Percentiles rank a stretch among this genome's conserved stretches.
phyloP scores from a whole-genome alignment of 306 rosid genomes.

The Ammopiptanthus mongolicus region DNA sequence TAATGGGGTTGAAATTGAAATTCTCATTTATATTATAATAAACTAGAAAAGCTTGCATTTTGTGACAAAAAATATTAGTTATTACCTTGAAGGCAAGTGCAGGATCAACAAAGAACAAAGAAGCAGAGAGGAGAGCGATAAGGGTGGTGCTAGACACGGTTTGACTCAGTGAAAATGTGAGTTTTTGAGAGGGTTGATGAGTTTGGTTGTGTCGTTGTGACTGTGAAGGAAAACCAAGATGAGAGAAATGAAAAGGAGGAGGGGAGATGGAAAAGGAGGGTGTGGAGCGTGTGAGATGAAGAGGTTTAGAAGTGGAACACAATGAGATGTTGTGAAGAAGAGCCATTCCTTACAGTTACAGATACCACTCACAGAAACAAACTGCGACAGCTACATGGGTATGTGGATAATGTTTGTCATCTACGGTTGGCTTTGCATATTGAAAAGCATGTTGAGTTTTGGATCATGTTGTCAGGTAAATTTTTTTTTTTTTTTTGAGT shows the following conservation, averaged over 20 bases:
- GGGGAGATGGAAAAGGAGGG: neutral
- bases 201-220: conserved; percentile 24
- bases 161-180: conserved; percentile 29
- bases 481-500: too few relatives aligned
- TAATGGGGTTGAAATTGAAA: neutral
- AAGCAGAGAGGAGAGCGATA: conserved; percentile 68
- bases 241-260: neutral
- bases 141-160: conserved; percentile 53
- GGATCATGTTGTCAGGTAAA: too few relatives aligned
- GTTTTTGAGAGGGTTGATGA: conserved; percentile 30
- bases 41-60: neutral
- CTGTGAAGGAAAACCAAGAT: neutral
- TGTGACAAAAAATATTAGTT: neutral
- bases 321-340: conserved; percentile 52
- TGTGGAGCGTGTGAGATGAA: neutral
- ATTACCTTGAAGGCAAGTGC: conserved; percentile 81
- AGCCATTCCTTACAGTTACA: conserved; percentile 50
- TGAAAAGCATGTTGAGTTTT: too few relatives aligned
- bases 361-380: neutral
- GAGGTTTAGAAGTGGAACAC: conserved; percentile 32
- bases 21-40: neutral
- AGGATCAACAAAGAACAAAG: conserved; percentile 62
- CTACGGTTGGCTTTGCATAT: neutral
- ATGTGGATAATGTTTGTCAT: conserved; percentile 20
- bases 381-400: conserved; percentile 7